Base-by-base conservation (phyloP, 1,284 basidiomycete genomes). In the Phlebopus sp. region DNA sequence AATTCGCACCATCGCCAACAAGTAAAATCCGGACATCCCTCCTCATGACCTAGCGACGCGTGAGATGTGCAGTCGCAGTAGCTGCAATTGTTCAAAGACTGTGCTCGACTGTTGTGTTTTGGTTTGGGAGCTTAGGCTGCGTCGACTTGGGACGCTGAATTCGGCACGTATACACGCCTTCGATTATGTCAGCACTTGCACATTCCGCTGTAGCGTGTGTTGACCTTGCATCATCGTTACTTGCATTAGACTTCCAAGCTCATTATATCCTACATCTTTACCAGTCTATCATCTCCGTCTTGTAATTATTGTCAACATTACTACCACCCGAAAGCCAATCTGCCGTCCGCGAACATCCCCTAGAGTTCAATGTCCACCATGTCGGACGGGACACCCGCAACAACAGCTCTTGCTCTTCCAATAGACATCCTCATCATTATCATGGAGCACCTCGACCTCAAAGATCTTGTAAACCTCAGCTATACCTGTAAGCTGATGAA, bases 11-110 rank as follows among this genome's bases (percentile, higher is more conserved):
- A 70, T 97, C 95, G 55, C 94, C 94, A 52, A 96, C 92, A 61
- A 97, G 80, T 55, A 96, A 82, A 64, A 97, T 94, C 58, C 94
- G 82, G 44, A 94, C 89, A 79, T 94, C 91, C 68, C 88, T 82
- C 64, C 87, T 78, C 89, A 92, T 92, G 61, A 59, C 63, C 63
- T 57, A 29, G 50, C 34, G 37, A 35, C 42, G 37, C 37, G 42
- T 13, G 19, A 46, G 10, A 39, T 15, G 36, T 23, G 37, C 13
- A 27, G 11, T 27, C 37, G 23, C 25, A 14, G 14, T 23, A 32
- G n/a, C 7, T 23, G 15, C 15, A 15, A 32, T 41, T 9, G 4
- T n/a, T n/a, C n/a, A 48, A 27, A 40, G 37, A 48, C 31, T 47
- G 49, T 42, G 37, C 37, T 23, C 7, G 30, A 23, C 11, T 21